Conservation (phyloP, 345 rosid species). For the Eutrema heterophyllum region DNA sequence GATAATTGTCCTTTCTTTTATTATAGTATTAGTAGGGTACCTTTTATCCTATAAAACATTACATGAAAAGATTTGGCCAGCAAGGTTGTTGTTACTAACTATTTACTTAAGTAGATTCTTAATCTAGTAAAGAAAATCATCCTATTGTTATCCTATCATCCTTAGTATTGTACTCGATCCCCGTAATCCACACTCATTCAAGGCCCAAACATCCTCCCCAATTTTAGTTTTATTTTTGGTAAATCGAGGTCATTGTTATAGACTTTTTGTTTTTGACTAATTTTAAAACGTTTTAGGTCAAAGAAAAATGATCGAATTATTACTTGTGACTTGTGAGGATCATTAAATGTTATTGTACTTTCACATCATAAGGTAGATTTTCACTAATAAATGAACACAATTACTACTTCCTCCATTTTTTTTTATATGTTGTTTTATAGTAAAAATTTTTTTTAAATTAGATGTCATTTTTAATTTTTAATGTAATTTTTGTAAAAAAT, state of each 20-base stretch:
- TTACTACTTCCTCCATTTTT: no score
- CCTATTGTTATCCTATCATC: not conserved
- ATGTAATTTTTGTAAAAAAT: no score
- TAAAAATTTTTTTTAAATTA: no score
- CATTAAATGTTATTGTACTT: slow-evolving; percentile 3
- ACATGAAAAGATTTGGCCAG: not conserved
- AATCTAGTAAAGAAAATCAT: not conserved
- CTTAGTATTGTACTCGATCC: not conserved
- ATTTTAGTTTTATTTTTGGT: not conserved
- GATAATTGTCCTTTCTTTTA: not conserved
- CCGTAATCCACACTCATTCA: not conserved
- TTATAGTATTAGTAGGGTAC: not conserved
- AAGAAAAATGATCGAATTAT: not conserved
- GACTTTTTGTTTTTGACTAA: not conserved
- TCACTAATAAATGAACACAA: not conserved
- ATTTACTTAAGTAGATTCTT: not conserved
- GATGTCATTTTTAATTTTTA: no score
- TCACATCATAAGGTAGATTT: slow-evolving; percentile 2
- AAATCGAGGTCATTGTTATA: not conserved
- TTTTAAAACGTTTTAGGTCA: not conserved
- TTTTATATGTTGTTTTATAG: no score
- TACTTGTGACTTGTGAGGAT: not conserved
- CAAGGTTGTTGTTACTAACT: slow-evolving; percentile 5
- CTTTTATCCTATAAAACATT: not conserved
- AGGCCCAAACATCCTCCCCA: not conserved